A percentile compares a stretch with the other conserved stretches of the same genome.
These are phyloP conservation scores for Heterobasidion occidentale DNA, from an alignment of 1,284 basidiomycete genomes.

Conservation along the genomic window DNA sequence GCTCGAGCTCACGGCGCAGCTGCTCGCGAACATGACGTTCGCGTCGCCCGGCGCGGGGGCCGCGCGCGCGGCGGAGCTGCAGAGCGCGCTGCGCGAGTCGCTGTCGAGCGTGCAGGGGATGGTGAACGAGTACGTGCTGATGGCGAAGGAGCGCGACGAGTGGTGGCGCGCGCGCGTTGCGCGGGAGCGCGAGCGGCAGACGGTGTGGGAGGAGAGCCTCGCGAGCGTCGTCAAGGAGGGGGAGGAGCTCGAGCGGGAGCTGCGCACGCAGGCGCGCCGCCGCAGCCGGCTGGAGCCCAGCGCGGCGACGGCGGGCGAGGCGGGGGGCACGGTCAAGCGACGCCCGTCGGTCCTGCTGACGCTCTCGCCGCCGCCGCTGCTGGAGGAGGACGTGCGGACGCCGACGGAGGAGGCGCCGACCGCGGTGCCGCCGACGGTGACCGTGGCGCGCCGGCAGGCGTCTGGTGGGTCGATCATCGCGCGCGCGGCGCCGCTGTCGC, in stretches of 20 bases:
- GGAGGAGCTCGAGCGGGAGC: slow-evolving; percentile 77
- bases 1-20: slow-evolving; percentile 68
- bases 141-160: slow-evolving; percentile 76
- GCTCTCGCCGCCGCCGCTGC: slow-evolving; percentile 1
- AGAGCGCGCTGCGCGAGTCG: slow-evolving; percentile 57
- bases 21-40: slow-evolving; percentile 46
- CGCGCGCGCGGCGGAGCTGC: slow-evolving; percentile 37
- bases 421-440: neutral
- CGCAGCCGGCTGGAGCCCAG: slow-evolving; percentile 42
- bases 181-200: slow-evolving; percentile 67
- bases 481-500: neutral
- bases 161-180: slow-evolving; percentile 65
- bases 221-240: slow-evolving; percentile 83
- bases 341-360: slow-evolving; percentile 9
- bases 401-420: neutral
- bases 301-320: slow-evolving; percentile 11
- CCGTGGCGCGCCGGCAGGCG: neutral
- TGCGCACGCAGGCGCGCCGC: slow-evolving; percentile 54
- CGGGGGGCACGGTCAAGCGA: slow-evolving; percentile 20
- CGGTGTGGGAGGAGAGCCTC: slow-evolving; percentile 91
- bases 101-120: slow-evolving; percentile 51
- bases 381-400: slow-evolving; percentile 5
- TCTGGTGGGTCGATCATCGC: neutral
- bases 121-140: slow-evolving; percentile 63
- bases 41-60: slow-evolving; percentile 24